phyloP scores from a whole-genome alignment of 495 filamentous ascomycete species.

The Penicillium egyptiacum region DNA sequence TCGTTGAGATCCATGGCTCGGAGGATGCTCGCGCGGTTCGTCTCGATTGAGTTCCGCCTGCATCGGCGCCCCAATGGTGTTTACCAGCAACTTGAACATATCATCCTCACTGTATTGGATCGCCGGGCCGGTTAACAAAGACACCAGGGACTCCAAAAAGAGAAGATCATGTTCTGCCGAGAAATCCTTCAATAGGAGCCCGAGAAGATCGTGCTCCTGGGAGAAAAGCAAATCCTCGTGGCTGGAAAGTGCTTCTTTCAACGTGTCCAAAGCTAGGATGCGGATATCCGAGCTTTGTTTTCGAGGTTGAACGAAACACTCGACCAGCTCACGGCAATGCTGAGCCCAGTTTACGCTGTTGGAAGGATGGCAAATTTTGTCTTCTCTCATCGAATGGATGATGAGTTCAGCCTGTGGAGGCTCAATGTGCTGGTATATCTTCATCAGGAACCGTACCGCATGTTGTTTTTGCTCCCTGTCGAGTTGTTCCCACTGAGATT shows the following conservation, averaged over 20 bases:
- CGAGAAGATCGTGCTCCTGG: constrained; percentile 39
- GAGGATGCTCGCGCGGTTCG: constrained; percentile 20
- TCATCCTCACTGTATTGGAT: constrained; percentile 32
- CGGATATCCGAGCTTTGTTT: constrained; percentile 66
- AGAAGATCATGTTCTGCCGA: constrained; percentile 48
- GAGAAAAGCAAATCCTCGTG: constrained; percentile 39
- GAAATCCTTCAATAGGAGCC: constrained; percentile 45
- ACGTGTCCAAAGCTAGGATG: constrained; percentile 61
- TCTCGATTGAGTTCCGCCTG: constrained; percentile 33
- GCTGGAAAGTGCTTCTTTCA: constrained; percentile 65
- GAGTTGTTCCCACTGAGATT: constrained; percentile 45
- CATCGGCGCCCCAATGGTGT: constrained; percentile 41
- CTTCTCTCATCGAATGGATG: constrained; percentile 38
- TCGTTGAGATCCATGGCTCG: constrained; percentile 27
- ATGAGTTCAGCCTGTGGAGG: constrained; percentile 46
- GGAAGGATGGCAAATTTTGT: constrained; percentile 62
- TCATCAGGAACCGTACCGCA: constrained; percentile 40
- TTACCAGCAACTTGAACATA: constrained; percentile 37
- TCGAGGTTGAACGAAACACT: constrained; percentile 64
- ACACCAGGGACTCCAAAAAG: constrained; percentile 50
- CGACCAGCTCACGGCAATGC: constrained; percentile 61
- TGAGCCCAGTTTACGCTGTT: constrained; percentile 65
- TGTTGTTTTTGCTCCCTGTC: constrained; percentile 40
- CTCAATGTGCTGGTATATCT: constrained; percentile 40
- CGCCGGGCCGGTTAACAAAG: constrained; percentile 42